A percentile compares a stretch with the other conserved stretches of the same genome.
phyloP scores from a whole-genome alignment of 2,329 filamentous ascomycete genomes.

The Fusarium sp. region DNA sequence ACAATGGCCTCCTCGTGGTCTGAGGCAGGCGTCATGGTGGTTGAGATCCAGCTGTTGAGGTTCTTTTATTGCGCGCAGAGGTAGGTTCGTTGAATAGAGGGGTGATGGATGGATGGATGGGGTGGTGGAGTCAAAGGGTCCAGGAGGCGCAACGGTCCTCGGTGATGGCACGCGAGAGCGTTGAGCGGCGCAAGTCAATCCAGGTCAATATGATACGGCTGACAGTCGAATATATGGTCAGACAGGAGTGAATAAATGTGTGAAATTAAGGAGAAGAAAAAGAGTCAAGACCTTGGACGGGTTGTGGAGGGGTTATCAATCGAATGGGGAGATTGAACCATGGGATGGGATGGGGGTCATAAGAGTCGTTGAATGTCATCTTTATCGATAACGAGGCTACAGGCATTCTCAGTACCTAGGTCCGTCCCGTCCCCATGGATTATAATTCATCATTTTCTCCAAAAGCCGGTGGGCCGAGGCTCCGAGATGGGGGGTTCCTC shows the following conservation, averaged over 20 bases:
- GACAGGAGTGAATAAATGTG: not conserved
- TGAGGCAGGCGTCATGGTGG: constrained; percentile 40
- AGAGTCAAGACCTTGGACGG: constrained; percentile 5
- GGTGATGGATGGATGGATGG: constrained; percentile 18
- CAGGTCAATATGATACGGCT: not conserved
- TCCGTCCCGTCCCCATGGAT: not conserved
- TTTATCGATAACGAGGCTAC: constrained; percentile 38
- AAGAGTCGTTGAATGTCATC: constrained; percentile 5
- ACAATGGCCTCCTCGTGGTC: constrained; percentile 39
- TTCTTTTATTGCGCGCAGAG: constrained; percentile 2
- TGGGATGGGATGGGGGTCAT: not conserved
- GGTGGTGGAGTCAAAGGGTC: constrained; percentile 29
- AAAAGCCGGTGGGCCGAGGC: constrained; percentile 45
- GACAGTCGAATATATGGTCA: not conserved
- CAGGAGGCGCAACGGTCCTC: constrained; percentile 8
- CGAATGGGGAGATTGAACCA: constrained; percentile 31
- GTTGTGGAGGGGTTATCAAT: constrained; percentile 37
- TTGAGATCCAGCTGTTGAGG: not conserved
- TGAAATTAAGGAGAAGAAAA: not conserved
- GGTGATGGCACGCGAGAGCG: constrained; percentile 10
- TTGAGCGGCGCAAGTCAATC: not conserved
- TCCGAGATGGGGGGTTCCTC: constrained; percentile 7
- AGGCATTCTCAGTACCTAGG: not conserved
- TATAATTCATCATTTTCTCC: constrained; percentile 16
- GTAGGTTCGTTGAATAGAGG: constrained; percentile 20